A percentile compares a stretch with the other conserved stretches of the same genome.
These are phyloP conservation scores for Tolypocladium paradoxum DNA, from an alignment of 2,329 filamentous ascomycete species.

Conservation along the genomic window DNA sequence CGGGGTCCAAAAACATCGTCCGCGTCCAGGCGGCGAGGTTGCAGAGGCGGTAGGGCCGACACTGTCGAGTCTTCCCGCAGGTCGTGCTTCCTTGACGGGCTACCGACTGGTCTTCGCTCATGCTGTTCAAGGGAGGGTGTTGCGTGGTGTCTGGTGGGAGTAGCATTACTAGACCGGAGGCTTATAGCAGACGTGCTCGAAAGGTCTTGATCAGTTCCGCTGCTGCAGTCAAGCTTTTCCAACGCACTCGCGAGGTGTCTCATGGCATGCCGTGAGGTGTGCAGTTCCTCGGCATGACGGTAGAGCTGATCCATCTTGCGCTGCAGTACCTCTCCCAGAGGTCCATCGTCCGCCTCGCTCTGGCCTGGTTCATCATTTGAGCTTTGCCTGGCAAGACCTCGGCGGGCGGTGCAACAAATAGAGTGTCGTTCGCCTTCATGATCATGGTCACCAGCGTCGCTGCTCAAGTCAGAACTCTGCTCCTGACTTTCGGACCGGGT, in stretches of 20 bases:
- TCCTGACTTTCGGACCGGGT: constrained; percentile 5
- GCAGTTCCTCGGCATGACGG: constrained; percentile 22
- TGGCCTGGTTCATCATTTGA: background rate
- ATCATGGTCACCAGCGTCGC: constrained; percentile 15
- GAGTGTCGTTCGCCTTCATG: constrained; percentile 17
- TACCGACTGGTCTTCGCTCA: background rate
- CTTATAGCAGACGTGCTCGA: background rate
- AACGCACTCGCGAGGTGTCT: constrained; percentile 18
- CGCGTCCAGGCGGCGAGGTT: background rate
- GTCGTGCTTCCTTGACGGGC: background rate
- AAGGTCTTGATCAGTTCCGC: constrained; percentile 4
- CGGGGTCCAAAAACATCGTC: background rate
- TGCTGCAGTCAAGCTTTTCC: background rate
- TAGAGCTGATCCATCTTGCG: constrained; percentile 18
- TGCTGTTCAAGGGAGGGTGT: background rate
- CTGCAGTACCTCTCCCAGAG: constrained; percentile 8
- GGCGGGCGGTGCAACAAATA: constrained; percentile 16
- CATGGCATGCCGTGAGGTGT: constrained; percentile 21
- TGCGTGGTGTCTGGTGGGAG: background rate
- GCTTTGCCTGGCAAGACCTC: constrained; percentile 2
- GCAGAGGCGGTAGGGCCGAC: background rate
- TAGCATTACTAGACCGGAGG: background rate
- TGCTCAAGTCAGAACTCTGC: constrained; percentile 17
- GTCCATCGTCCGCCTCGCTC: constrained; percentile 1
- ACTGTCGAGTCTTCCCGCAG: background rate